Conservation (phyloP, 345 rosid genomes). For the Eucalyptus camaldulensis region DNA sequence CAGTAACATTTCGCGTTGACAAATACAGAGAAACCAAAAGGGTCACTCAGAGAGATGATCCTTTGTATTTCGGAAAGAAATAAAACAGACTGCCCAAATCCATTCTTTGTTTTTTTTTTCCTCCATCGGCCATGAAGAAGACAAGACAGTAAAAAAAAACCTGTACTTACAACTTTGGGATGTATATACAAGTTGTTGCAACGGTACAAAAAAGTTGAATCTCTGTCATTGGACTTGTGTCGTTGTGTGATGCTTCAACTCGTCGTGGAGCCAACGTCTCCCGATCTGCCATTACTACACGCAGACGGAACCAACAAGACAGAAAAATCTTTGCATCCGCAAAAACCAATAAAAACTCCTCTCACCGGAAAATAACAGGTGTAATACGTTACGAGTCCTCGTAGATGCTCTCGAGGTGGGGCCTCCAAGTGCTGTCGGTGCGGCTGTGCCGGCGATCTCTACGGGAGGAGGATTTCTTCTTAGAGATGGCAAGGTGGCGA, state of each 20-base stretch:
- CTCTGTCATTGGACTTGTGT: not conserved
- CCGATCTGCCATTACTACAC: constrained; percentile 18
- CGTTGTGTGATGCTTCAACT: not conserved
- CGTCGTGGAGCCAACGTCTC: not conserved
- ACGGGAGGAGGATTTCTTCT: constrained; percentile 14
- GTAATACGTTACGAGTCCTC: constrained; percentile 36
- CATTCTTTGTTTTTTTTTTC: not conserved
- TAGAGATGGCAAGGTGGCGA: not conserved
- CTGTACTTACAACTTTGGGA: not conserved
- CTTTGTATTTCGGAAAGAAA: not conserved
- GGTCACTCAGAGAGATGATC: not conserved
- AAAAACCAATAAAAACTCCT: not conserved
- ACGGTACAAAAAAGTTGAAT: not conserved
- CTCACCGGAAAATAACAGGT: not conserved
- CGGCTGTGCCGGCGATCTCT: constrained; percentile 31
- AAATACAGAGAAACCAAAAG: not conserved
- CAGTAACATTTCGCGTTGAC: not conserved
- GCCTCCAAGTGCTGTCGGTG: constrained; percentile 50
- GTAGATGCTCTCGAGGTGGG: constrained; percentile 62
- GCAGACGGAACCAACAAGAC: constrained; percentile 13
- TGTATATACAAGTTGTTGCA: not conserved
- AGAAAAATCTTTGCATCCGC: not conserved
- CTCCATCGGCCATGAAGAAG: not conserved
- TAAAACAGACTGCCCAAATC: not conserved
- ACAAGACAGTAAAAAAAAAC: not conserved